Evolutionary conservation across 139 green algal genomes (phyloP), one percentile per base, ranked within the genome.

Genomic region (Micromonas pusilla): DNA sequence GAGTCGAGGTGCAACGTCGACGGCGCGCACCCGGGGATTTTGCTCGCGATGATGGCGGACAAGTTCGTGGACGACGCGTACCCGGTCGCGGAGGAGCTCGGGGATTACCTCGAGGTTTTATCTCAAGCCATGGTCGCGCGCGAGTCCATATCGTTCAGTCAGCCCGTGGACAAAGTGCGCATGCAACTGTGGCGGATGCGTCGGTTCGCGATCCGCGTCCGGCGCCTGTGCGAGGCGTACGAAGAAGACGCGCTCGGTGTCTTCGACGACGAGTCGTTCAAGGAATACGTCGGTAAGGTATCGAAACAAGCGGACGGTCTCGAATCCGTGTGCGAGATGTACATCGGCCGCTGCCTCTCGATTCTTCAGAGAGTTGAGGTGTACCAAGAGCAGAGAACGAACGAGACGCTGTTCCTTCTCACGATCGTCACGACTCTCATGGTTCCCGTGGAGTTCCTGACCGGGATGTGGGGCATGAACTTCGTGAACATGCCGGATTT

Each of bases 401-500:
- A 57, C 45, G 45, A 57, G 45, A 57, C 45, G 45, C 16, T 57
- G 45, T 57, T 57, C 45, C 9, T 16, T 9, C 45, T 57, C 9
- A 57, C 45, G 45, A 57, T 57, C 45, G 16, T 57, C 45, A 57
- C 45, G 9, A 16, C 45, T 9, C 45, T 57, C 9, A 57, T 57
- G 9, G 16, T 57, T 16, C 45, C 45, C 9, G 45, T 57, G 45
- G 9, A 57, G 45, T 57, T 86, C 60, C 21, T 86, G 52, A 77
- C 82, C 2, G 82, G 82, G 37, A 66, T 86, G 3, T 86, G 82
- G 53, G 80, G 78, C 53, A 85, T 82, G 54, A 87, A 83, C 77
- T 87, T 84, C 79, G 80, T 87, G n/a, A 32, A 82, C 57, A 73
- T 87, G 9, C 85, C 85, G 30, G 83, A 87, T 53, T 76, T 85